Evolutionary conservation across 2,329 filamentous ascomycete species (phyloP).

Genomic region (Sclerotinia spermophila): DNA sequence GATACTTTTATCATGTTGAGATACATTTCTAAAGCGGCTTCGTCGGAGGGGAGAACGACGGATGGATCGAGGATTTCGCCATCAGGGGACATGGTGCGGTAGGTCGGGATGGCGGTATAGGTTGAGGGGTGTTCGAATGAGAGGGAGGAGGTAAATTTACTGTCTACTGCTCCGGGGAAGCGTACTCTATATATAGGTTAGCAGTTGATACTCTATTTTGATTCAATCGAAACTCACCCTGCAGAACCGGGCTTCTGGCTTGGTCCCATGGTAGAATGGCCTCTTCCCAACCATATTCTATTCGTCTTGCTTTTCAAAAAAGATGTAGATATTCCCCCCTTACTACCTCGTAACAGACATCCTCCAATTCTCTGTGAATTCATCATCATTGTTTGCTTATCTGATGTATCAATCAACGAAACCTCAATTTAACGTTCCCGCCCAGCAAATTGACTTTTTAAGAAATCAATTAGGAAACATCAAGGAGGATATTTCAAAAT

Average conservation of each 20-base stretch:
- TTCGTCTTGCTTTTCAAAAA: neutral
- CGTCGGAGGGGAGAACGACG: slow-evolving; percentile 50
- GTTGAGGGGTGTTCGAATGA: slow-evolving; percentile 71
- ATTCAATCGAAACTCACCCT: slow-evolving; percentile 24
- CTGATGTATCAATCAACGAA: neutral
- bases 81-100: slow-evolving; percentile 86
- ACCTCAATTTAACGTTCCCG: neutral
- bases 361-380: slow-evolving; percentile 14
- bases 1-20: slow-evolving; percentile 64
- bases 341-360: slow-evolving; percentile 7
- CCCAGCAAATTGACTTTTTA: neutral
- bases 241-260: slow-evolving; percentile 33
- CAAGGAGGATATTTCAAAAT: neutral
- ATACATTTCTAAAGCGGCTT: slow-evolving; percentile 35
- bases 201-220: neutral
- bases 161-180: slow-evolving; percentile 94
- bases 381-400: slow-evolving; percentile 18
- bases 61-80: slow-evolving; percentile 75
- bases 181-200: slow-evolving; percentile 41
- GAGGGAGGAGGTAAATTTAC: slow-evolving; percentile 80
- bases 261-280: slow-evolving; percentile 28
- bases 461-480: neutral
- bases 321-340: neutral
- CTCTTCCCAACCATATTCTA: slow-evolving; percentile 22
- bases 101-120: slow-evolving; percentile 78